phyloP scores from a whole-genome alignment of 2,329 filamentous ascomycete genomes.

The Graphilbum fragrans region DNA sequence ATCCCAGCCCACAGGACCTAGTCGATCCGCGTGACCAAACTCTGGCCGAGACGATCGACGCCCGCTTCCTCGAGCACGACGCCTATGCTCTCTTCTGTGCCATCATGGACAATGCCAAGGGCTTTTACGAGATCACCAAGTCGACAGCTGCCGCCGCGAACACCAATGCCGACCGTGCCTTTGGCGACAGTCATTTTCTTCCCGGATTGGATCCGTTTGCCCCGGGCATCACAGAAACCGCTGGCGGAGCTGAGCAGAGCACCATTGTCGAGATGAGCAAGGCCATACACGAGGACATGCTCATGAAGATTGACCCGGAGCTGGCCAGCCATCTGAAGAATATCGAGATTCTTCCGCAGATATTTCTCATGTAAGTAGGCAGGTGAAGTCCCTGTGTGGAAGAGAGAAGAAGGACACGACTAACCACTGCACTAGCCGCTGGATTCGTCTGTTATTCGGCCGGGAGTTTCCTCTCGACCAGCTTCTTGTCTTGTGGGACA shows the following conservation, averaged over 20 bases:
- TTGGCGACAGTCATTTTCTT: neutral
- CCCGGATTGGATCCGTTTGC: neutral
- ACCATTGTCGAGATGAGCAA: constrained; percentile 78
- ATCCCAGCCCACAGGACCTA: constrained; percentile 18
- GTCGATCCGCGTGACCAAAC: too few relatives aligned
- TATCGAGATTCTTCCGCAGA: constrained; percentile 87
- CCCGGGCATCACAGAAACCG: neutral
- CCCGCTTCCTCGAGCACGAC: constrained; percentile 74
- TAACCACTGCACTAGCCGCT: constrained; percentile 61
- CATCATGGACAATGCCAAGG: constrained; percentile 78
- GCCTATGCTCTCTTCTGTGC: constrained; percentile 74
- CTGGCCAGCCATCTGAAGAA: constrained; percentile 56
- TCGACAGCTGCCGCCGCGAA: constrained; percentile 8
- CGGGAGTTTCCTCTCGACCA: constrained; percentile 86
- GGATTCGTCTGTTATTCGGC: constrained; percentile 87
- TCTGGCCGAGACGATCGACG: constrained; percentile 58
- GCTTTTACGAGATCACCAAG: constrained; percentile 71
- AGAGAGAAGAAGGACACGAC: too few relatives aligned
- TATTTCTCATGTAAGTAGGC: constrained; percentile 88
- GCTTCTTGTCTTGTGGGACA: constrained; percentile 78
- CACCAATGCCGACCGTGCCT: neutral
- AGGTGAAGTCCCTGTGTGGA: too few relatives aligned
- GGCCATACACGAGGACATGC: constrained; percentile 71
- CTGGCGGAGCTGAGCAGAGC: constrained; percentile 26
- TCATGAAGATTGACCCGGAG: constrained; percentile 42